Evolutionary conservation across 352 stramenopile species (phyloP).

Genomic region (Pythium brachiatum): DNA sequence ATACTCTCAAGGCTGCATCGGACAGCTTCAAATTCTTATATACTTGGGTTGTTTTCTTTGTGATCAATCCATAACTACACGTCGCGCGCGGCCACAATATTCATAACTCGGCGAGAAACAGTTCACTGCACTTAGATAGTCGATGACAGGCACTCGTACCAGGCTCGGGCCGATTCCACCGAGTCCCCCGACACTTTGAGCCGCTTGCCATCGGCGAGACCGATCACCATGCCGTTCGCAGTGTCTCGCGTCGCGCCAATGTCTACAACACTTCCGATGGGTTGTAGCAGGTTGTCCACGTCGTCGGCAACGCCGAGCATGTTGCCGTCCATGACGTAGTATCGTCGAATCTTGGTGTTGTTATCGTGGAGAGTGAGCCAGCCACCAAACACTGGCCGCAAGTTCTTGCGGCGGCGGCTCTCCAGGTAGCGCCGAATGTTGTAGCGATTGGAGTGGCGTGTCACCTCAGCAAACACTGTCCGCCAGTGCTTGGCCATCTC

Average conservation of each 20-base stretch:
- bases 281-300: slow-evolving; percentile 74
- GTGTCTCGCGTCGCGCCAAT: slow-evolving; percentile 60
- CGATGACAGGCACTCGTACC: slow-evolving; percentile 65
- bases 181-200: slow-evolving; percentile 76
- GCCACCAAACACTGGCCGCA: slow-evolving; percentile 67
- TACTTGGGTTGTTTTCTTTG: slow-evolving; percentile 8
- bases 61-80: background rate
- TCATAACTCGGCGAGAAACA: background rate
- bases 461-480: slow-evolving; percentile 53
- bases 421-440: slow-evolving; percentile 69
- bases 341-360: slow-evolving; percentile 48
- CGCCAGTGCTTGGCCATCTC: slow-evolving; percentile 76
- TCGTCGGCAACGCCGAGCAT: slow-evolving; percentile 73
- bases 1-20: background rate
- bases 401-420: slow-evolving; percentile 62
- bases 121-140: slow-evolving; percentile 2
- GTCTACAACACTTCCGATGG: slow-evolving; percentile 60
- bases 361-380: slow-evolving; percentile 71
- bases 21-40: slow-evolving; percentile 12
- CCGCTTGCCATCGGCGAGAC: slow-evolving; percentile 49
- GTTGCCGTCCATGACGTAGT: slow-evolving; percentile 73
- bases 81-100: background rate
- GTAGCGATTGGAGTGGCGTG: slow-evolving; percentile 46
- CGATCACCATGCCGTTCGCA: slow-evolving; percentile 68
- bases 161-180: slow-evolving; percentile 59